Conservation (phyloP, 1,284 basidiomycete genomes). For the Ganoderma lucidum region DNA sequence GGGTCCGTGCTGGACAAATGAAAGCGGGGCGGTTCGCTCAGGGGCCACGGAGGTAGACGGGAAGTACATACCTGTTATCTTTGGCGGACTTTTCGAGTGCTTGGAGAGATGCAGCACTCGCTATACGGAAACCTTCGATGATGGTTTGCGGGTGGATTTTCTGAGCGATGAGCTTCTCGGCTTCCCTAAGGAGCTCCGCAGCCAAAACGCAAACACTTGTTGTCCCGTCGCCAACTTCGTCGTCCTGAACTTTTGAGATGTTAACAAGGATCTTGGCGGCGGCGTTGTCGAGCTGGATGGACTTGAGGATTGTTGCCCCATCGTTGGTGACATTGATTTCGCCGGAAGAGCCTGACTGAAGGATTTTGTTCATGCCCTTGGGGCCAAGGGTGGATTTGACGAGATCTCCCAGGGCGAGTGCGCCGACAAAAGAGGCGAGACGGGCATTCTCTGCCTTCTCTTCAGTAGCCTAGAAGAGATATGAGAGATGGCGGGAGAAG, state of each 20-base stretch:
- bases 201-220: constrained; percentile 95
- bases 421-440: constrained; percentile 97
- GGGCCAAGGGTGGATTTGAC: constrained; percentile 99
- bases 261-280: constrained; percentile 99
- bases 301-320: constrained; percentile 97
- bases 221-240: constrained; percentile 98
- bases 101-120: constrained; percentile 85
- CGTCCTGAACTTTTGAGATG: constrained; percentile 99
- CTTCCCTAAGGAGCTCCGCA: constrained; percentile 92
- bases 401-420: constrained; percentile 95
- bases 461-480: constrained; percentile 80
- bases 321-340: constrained; percentile 99
- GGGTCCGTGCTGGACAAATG: constrained; percentile 66
- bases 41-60: not conserved
- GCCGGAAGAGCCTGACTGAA: constrained; percentile 91
- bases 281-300: constrained; percentile 97
- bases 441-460: constrained; percentile 99
- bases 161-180: constrained; percentile 92
- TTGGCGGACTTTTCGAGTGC: constrained; percentile 86
- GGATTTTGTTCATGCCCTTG: constrained; percentile 97
- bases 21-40: not conserved
- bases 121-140: constrained; percentile 97
- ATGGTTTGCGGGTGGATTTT: constrained; percentile 99
- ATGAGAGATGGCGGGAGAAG: constrained; percentile 5
- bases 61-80: constrained; percentile 79